Percentiles rank a stretch among this genome's conserved stretches.
Evolutionary conservation across 192 early-diverging fungal species (phyloP).

Genomic region (Coemansia aciculifera): DNA sequence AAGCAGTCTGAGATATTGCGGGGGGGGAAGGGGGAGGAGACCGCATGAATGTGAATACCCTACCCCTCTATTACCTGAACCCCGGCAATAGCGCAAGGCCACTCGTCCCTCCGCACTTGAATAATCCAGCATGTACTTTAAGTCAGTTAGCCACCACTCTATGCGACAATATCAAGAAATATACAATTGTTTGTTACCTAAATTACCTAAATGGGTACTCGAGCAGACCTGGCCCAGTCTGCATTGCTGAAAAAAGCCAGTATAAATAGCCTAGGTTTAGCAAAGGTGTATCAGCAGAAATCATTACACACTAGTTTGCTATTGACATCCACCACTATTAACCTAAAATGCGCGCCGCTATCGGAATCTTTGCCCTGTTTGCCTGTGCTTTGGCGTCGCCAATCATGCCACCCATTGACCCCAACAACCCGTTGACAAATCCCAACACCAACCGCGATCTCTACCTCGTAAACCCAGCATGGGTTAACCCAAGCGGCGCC

Average conservation of each 20-base stretch:
- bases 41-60: background rate
- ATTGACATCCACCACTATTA: background rate
- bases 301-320: background rate
- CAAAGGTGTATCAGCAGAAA: background rate
- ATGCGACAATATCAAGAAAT: background rate
- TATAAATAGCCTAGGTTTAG: background rate
- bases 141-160: background rate
- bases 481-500: conserved; percentile 8
- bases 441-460: conserved; percentile 47
- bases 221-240: background rate
- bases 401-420: conserved; percentile 36
- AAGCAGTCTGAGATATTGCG: background rate
- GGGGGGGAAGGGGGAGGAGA: background rate
- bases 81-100: background rate
- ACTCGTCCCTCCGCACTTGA: background rate
- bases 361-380: conserved; percentile 37
- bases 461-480: conserved; percentile 35
- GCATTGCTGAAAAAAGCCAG: background rate
- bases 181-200: background rate
- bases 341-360: conserved; percentile 29
- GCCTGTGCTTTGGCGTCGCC: conserved; percentile 32
- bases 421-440: conserved; percentile 49
- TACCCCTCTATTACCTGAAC: background rate
- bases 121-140: background rate
- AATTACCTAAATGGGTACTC: background rate